Conservation (phyloP, 1,284 basidiomycete species). For the Baeospora myosura region DNA sequence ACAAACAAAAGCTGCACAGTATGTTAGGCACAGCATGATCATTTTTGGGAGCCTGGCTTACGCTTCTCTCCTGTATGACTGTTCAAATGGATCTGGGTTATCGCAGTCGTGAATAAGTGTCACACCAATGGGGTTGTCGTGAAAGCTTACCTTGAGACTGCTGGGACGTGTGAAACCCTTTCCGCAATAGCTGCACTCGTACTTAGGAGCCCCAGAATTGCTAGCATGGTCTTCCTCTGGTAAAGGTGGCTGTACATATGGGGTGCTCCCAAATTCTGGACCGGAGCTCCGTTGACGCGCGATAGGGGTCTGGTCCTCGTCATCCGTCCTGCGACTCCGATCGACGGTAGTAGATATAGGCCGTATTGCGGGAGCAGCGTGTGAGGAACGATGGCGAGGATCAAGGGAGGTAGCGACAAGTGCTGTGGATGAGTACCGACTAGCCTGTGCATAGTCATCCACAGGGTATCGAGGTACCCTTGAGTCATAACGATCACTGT, state of each 20-base stretch:
- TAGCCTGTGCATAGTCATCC: no score
- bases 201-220: constrained; percentile 46
- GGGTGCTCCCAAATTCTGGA: background rate
- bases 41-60: constrained; percentile 38
- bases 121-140: constrained; percentile 10
- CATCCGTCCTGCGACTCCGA: constrained; percentile 7
- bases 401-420: constrained; percentile 2
- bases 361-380: background rate
- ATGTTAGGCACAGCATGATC: constrained; percentile 1
- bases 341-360: constrained; percentile 13
- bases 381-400: constrained; percentile 4
- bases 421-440: constrained; percentile 6
- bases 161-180: constrained; percentile 78
- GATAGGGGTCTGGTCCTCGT: constrained; percentile 19
- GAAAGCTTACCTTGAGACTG: constrained; percentile 58
- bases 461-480: no score
- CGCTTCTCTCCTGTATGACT: constrained; percentile 82
- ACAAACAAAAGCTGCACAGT: constrained; percentile 62
- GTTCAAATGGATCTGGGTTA: constrained; percentile 68
- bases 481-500: no score
- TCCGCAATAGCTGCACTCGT: constrained; percentile 71
- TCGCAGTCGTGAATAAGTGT: constrained; percentile 9
- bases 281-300: background rate
- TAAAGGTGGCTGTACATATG: constrained; percentile 8
- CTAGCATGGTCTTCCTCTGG: constrained; percentile 3